A percentile compares a stretch with the other conserved stretches of the same genome.
phyloP scores from a whole-genome alignment of 2,329 filamentous ascomycete genomes.

The Sclerotinia borealis region DNA sequence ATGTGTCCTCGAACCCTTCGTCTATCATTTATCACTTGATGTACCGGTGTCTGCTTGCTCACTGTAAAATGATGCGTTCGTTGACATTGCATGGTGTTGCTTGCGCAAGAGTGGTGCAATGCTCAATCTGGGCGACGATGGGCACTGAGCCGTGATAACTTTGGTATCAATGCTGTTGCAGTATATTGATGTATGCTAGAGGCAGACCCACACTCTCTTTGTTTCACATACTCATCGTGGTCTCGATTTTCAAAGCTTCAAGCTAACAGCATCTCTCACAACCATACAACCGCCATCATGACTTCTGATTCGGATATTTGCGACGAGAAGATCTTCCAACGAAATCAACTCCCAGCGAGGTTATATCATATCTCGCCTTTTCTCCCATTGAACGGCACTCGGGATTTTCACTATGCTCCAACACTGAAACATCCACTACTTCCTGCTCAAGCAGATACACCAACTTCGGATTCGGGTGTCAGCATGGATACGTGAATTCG shows the following conservation, averaged over 20 bases:
- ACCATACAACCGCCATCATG: background rate
- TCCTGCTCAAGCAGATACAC: background rate
- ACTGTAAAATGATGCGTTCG: background rate
- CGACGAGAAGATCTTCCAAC: conserved; percentile 46
- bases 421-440: conserved; percentile 41
- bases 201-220: background rate
- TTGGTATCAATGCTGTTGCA: background rate
- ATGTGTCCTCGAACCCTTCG: background rate
- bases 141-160: background rate
- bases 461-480: background rate
- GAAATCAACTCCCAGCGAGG: conserved; percentile 47
- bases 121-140: background rate
- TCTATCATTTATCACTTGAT: background rate
- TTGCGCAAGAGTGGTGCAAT: background rate
- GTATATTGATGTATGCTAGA: background rate
- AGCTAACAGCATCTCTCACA: background rate
- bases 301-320: conserved; percentile 36
- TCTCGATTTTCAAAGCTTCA: too few species aligned
- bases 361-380: conserved; percentile 48
- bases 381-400: conserved; percentile 48
- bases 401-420: conserved; percentile 48
- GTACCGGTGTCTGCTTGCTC: too few species aligned
- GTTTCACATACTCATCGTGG: background rate
- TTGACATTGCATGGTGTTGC: too few species aligned
- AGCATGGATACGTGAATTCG: background rate